Evolutionary conservation across 2,329 filamentous ascomycete species (phyloP), one percentile per base, ranked within the genome.

Genomic region (Fusarium guadeloupense): DNA sequence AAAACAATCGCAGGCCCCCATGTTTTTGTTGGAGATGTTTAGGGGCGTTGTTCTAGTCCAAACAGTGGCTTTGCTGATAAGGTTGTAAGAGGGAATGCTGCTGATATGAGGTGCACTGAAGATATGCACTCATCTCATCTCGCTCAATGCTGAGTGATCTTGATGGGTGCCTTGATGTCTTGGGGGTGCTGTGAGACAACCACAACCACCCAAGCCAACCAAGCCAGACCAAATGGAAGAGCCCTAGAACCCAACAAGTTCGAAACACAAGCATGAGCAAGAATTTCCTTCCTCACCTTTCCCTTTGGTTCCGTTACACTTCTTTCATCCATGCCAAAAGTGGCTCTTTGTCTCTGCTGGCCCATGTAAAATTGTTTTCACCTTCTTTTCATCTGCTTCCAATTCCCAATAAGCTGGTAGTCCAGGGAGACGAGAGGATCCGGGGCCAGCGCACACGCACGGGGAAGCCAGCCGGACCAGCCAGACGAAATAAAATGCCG

Each of bases 381-480:
- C 37, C 37, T 58, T 31, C 42, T 53, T 39, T 40, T 62, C 44
- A 62, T 64, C 62, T 51, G 67, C 31, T 63, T 57, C 42, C 53
- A 58, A 66, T 66, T 63, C 61, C 61, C 66, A 69, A 53, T 59
- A 39, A 60, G 55, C 63, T 55, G 65, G 63, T 69, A 69, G 63
- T 56, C 67, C 55, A 68, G 60, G 67, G 67, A 66, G 56, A 69
- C 59, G 53, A 66, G 50, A 59, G 54, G 44, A 44, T 37, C 50
- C 35, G 42, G n/a, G 45, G 42, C 55, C 51, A 64, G 57, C 49
- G 49, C 30, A 59, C 53, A 66, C 62, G 65, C 53, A 66, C 62
- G 65, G 67, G 67, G 67, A 69, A 59, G 52, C 56, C 56, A 68
- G 52, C 62, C 67, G 66, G 61, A 42, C 57, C 55, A 65, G 65